Conservation (phyloP, 768 basidiomycete species). For the Trametes elegans region DNA sequence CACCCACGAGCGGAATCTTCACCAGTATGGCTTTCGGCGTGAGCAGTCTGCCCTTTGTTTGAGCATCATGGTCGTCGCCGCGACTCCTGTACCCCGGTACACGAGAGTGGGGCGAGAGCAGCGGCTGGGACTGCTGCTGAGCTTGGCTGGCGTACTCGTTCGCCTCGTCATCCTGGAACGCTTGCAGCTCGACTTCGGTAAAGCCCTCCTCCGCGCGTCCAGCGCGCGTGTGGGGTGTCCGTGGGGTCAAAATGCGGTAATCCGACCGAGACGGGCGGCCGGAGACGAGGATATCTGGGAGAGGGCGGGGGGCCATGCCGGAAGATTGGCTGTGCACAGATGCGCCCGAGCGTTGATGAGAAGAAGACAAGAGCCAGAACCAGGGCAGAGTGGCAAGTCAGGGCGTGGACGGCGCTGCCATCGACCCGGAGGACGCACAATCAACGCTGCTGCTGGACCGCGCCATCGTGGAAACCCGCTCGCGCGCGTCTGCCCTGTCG, state of each 20-base stretch:
- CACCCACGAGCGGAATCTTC: slow-evolving; percentile 42
- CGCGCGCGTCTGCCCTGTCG: not conserved
- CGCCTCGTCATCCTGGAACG: slow-evolving; percentile 34
- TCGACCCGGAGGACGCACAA: not conserved
- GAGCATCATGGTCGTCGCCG: slow-evolving; percentile 38
- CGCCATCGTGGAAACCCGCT: not conserved
- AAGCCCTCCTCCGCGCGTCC: slow-evolving; percentile 56
- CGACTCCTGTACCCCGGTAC: slow-evolving; percentile 44
- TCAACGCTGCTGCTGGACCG: not conserved
- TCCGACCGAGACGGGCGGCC: slow-evolving; percentile 19
- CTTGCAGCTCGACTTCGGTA: slow-evolving; percentile 47
- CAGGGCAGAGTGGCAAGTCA: not conserved
- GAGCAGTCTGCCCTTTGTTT: slow-evolving; percentile 5
- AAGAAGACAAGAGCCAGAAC: not conserved
- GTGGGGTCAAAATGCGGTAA: slow-evolving; percentile 42
- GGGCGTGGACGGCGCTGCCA: not conserved
- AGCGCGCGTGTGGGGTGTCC: slow-evolving; percentile 62
- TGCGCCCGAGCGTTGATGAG: not conserved
- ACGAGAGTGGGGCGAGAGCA: slow-evolving; percentile 43
- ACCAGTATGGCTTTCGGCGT: slow-evolving; percentile 14
- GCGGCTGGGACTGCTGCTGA: slow-evolving; percentile 40
- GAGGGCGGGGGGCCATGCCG: slow-evolving; percentile 12
- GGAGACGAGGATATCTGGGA: slow-evolving; percentile 24
- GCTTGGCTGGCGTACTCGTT: slow-evolving; percentile 21
- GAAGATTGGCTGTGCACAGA: not conserved